Base-by-base conservation (phyloP, 805 yeast species). In the Saccharomycopsis javanensis region DNA sequence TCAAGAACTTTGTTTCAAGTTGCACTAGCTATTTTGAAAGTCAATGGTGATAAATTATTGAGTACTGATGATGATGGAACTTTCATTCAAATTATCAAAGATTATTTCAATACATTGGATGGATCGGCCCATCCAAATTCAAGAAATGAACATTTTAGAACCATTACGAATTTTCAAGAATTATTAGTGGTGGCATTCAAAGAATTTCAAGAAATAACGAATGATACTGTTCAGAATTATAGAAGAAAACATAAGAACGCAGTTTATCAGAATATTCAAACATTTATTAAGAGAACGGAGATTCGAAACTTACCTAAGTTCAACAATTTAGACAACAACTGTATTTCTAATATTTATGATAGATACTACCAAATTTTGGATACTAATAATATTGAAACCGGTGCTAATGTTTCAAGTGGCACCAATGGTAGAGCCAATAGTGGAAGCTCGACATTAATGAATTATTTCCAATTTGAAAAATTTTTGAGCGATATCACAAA, bases 281-380 rank as follows among this genome's bases (percentile, higher is more conserved):
- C 83, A 1, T 92, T 92, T 72, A 95, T 94, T 35, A 94, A 92
- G 69, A 78, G 96, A 57, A 88, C 97, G 0, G 97, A 94, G 69
- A 68, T 94, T 45, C 77, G 99, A 63, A 91, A 89, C 69, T 72
- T 92, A 56, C 92, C 95, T 35, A 84, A 85, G 66, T 80, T 88
- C 0, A 77, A 75, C 27, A 80, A 86, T 65, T 71, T 92, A 34
- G 68, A 75, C 3, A 74, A 70, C 27, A 82, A 76, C 0, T 80
- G 87, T 38, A 63, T 89, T 16, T 81, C 89, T 3, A 79, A 85
- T 56, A 74, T 90, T 4, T 92, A 94, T 68, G 98, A 94, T 65
- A 75, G 94, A 42, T 92, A 83, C 68, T 89, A 91, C 66, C 79
- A 81, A 34, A 84, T 88, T 11, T 78, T 90, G 30, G 84, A 85